Conservation (phyloP, 768 basidiomycete genomes). For the Leccinum subgranulosum region DNA sequence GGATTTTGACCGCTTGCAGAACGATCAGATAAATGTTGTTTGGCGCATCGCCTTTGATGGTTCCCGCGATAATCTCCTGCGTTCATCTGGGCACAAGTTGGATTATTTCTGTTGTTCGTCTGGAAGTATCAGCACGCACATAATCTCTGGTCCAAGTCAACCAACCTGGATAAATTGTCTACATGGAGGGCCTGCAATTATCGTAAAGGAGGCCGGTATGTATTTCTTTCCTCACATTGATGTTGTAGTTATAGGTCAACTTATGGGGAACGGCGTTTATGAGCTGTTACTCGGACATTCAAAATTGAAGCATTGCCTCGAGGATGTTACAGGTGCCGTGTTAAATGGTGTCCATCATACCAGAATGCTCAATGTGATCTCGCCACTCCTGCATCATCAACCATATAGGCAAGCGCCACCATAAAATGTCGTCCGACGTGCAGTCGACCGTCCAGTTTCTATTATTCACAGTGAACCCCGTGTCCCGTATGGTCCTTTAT, state of each 20-base stretch:
- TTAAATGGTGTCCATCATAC: not conserved
- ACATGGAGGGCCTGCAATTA: not conserved
- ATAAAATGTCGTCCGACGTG: not conserved
- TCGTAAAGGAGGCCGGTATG: not conserved
- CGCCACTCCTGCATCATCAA: not conserved
- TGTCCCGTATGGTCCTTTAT: not conserved
- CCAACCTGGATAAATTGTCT: not conserved
- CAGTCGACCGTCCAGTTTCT: not conserved
- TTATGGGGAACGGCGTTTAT: not conserved
- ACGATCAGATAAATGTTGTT: not conserved
- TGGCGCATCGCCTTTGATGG: not conserved
- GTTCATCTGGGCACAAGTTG: not conserved
- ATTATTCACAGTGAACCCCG: not conserved
- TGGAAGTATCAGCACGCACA: not conserved
- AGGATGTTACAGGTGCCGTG: not conserved
- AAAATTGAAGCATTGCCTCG: not conserved
- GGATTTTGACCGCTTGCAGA: not conserved
- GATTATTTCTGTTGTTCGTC: not conserved
- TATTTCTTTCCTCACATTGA: not conserved
- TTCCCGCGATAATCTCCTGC: not conserved
- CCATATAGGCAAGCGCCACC: not conserved
- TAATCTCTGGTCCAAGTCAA: not conserved
- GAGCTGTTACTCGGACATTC: not conserved
- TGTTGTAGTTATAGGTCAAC: not conserved
- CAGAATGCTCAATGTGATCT: not conserved